Base-by-base conservation (phyloP, 352 stramenopile genomes). In the Phytophthora brassicae region DNA sequence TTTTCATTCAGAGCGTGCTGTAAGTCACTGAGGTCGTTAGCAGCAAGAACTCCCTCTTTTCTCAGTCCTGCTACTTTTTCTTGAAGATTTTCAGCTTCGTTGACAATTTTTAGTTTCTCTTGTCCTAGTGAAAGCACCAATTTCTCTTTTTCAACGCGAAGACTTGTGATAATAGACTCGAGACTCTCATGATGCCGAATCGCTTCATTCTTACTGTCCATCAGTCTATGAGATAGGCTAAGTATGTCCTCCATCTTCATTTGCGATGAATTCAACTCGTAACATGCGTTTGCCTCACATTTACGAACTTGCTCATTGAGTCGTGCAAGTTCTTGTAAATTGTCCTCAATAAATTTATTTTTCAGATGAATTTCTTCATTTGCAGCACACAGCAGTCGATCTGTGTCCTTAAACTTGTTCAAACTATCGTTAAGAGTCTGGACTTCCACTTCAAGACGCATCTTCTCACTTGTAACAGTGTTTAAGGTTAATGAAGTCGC, bases 1-100 rank as follows among this genome's bases (percentile, higher is more conserved):
- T 68, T 72, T 45, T 72, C 64, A 16, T 11, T 56, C 3, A 72
- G 48, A 20, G 65, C 53, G 13, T 66, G 59, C 3, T 69, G 59
- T 16, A 68, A 43, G 33, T 68, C 65, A 24, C 39, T 62, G 2
- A 69, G 42, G 8, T 72, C 43, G 26, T 31, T 53, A 12, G 43
- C 49, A 41, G 60, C 46, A 23, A n/a, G 53, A 50, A 17, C 39
- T 3, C 44, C 47, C 16, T 60, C 60, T 66, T 67, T 67, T 13
- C 54, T 46, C 29, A 72, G 29, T 11, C 53, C 48, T 45, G 65
- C 65, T 11, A 68, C 43, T 55, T 59, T 53, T 36, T 72, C 65
- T 62, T 72, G 65, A 4, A 72, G 60, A 14, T 59, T 43, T 6
- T 72, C 65, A 11, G 42, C 48, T 49, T 46, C 47, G 22, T 11